These are phyloP conservation scores for rapeseed (Brassica napus) DNA, from an alignment of 345 rosid genomes.

Conservation along the genomic window DNA sequence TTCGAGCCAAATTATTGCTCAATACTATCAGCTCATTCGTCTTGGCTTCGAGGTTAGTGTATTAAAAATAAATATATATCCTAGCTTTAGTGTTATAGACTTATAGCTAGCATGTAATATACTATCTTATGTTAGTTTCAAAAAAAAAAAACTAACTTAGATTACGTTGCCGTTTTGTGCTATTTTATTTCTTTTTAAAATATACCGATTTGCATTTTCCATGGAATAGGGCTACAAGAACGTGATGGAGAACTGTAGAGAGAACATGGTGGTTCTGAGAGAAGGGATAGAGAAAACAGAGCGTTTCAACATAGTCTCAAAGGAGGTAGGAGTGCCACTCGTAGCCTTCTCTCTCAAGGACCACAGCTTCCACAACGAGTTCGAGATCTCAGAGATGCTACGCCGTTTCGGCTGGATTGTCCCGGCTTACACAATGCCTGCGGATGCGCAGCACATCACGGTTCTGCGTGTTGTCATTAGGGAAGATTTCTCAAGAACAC, in stretches of 20 bases:
- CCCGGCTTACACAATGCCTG: constrained; percentile 92
- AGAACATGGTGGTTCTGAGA: constrained; percentile 67
- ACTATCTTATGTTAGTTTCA: too few species aligned
- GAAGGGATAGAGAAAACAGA: constrained; percentile 77
- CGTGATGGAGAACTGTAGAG: constrained; percentile 87
- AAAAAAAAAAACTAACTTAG: not conserved
- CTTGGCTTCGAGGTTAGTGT: constrained; percentile 70
- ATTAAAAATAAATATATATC: not conserved
- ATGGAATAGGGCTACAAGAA: constrained; percentile 65
- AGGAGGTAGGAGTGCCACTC: constrained; percentile 79
- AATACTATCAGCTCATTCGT: constrained; percentile 87
- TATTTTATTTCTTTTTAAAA: not conserved
- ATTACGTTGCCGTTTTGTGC: not conserved
- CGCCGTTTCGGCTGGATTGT: constrained; percentile 96
- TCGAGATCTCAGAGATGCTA: constrained; percentile 73
- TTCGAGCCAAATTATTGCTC: constrained; percentile 50
- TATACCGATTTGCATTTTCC: not conserved
- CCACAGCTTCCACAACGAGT: constrained; percentile 63
- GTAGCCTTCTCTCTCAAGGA: constrained; percentile 91
- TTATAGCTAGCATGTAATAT: not conserved
- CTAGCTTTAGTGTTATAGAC: not conserved
- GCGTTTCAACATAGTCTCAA: constrained; percentile 73
- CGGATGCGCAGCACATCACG: constrained; percentile 82
- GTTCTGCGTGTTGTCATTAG: constrained; percentile 88
- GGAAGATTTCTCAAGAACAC: constrained; percentile 89